Conservation (phyloP, 169 alveolate genomes). For the Babesia microti region DNA sequence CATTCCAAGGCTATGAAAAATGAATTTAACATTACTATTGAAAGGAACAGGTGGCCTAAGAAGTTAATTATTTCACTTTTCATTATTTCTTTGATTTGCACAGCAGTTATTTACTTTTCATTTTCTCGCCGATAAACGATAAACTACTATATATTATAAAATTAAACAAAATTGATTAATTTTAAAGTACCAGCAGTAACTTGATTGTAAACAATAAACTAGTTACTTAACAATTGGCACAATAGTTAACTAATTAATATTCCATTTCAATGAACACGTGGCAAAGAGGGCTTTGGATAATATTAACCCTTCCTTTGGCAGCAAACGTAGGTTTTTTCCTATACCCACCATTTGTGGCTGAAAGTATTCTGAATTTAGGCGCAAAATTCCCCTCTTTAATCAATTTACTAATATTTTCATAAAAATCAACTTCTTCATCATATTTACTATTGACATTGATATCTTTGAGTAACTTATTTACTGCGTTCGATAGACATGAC, state of each 20-base stretch:
- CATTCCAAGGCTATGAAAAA: constrained; percentile 26
- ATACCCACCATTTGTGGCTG: constrained; percentile 42
- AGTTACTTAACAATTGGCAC: too few species aligned
- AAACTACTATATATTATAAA: background rate
- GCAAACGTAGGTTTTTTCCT: constrained; percentile 34
- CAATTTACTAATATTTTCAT: background rate
- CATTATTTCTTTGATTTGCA: background rate
- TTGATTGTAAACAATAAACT: too few species aligned
- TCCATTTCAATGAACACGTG: too few species aligned
- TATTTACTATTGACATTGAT: constrained; percentile 20
- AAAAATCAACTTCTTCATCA: background rate
- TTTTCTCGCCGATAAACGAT: constrained; percentile 1
- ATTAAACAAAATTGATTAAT: constrained; percentile 2
- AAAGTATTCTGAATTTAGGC: constrained; percentile 31
- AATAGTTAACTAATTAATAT: too few species aligned
- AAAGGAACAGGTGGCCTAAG: background rate
- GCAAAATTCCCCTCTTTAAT: constrained; percentile 21
- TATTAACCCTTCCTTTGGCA: constrained; percentile 45
- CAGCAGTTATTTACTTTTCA: constrained; percentile 3
- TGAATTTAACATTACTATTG: constrained; percentile 3
- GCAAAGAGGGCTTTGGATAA: constrained; percentile 38
- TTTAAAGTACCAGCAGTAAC: too few species aligned
- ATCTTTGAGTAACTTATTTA: too few species aligned
- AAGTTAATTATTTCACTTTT: background rate
- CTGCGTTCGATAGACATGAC: constrained; percentile 38